Evolutionary conservation across 805 yeast genomes (phyloP), one percentile per base, ranked within the genome.

Genomic region (Metschnikowia arizonensis): DNA sequence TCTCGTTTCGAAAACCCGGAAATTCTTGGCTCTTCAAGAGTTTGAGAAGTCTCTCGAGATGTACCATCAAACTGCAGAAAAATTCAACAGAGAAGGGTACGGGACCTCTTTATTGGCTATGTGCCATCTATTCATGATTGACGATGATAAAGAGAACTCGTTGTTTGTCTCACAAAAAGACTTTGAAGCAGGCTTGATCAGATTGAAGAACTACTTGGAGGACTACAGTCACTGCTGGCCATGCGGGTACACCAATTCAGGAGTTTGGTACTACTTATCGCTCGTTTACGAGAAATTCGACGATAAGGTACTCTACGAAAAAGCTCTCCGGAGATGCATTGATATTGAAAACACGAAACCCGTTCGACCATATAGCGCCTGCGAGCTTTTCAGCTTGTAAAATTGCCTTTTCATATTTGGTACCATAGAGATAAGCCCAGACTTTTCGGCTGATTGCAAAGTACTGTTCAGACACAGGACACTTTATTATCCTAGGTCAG

Each of bases 221-320:
- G 54, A 55, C 32, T 56, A 56, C 45, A 52, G 70, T 10, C 57
- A 62, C 29, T 58, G 67, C 42, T 66, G 73, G 66, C 76, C 74
- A 28, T 57, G 54, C 41, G 76, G 73, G 6, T 54, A 55, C 52
- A 74, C 71, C 50, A 57, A 57, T 39, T 51, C 72, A 2, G 96
- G 88, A 60, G 72, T 83, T 10, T 84, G 90, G 85, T 83, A 79
- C 76, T 75, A 76, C 45, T 66, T 86, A 46, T 77, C 88, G 1
- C 63, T 72, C 51, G 73, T 85, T 18, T 84, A 84, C 59, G 89
- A 82, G 50, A 66, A 58, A 21, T 64, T 76, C 40, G 80, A 77
- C 36, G 85, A 82, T 48, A 73, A 73, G 48, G 49, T 62, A 9
- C 63, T 69, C 17, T 70, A 77, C 49, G 74, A 74, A 25, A 57